Base-by-base conservation (phyloP, 164 flowering plant species). In the Annona squamosa region DNA sequence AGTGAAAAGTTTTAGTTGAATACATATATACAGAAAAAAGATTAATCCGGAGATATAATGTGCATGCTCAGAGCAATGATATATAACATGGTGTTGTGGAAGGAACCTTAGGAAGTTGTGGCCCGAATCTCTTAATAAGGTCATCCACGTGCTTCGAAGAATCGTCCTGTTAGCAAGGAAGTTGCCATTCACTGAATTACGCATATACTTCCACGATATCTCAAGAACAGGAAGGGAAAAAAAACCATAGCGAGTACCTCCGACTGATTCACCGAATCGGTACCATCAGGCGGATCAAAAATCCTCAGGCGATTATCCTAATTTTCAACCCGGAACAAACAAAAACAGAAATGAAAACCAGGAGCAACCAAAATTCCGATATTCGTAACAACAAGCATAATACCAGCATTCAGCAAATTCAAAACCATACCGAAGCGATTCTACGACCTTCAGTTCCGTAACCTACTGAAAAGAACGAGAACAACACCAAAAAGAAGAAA, bases 51-150 rank as follows among this genome's bases (percentile, higher is more conserved):
- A 16, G 3, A 59, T 59, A 16, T 13, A 3, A 59, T 13, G n/a
- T 3, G n/a, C 10, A 59, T 59, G 63, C n/a, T 3, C 63, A 59
- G 3, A 57, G 41, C 37, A 64, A 19, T 72, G 76, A 73, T 65
- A 73, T 45, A 72, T 52, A 52, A 9, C 59, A 52, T 16, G 13
- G 74, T 42, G 74, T 48, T 67, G 76, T 63, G 72, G 63, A 81
- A 71, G 52, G 75, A 82, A 89, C 94, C 97, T 91, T 87, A 67
- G 88, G 68, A 72, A 87, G 59, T 41, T 81, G 62, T 45, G 97
- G 91, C 61, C 56, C 82, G 46, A 89, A 77, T 80, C 80, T 81
- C 76, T 47, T 75, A 44, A 92, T 76, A 42, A 88, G 77, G 4
- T 85, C 84, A 71, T 88, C 83, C 26, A 86, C 65, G 70, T 79